Evolutionary conservation across 2,329 filamentous ascomycete species (phyloP).

Genomic region (Stagonosporopsis cucurbitacearum): DNA sequence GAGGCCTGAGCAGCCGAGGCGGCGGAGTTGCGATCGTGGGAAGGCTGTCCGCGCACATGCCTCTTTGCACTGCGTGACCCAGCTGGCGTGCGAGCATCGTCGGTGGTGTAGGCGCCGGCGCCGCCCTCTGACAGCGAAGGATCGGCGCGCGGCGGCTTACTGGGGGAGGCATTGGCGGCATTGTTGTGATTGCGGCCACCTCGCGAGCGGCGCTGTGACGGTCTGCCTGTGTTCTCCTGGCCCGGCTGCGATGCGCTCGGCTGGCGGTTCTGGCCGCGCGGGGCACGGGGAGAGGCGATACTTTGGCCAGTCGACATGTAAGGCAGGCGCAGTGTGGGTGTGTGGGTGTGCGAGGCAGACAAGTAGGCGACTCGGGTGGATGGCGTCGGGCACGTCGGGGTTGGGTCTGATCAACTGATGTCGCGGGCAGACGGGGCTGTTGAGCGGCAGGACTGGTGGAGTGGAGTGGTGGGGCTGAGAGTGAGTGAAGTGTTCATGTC

Average conservation of each 20-base stretch:
- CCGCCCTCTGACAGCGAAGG: slow-evolving; percentile 34
- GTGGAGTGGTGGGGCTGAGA: slow-evolving; percentile 27
- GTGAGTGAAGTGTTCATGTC: slow-evolving; percentile 45
- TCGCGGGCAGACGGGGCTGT: slow-evolving; percentile 35
- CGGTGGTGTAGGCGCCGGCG: slow-evolving; percentile 37
- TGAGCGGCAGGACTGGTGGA: slow-evolving; percentile 26
- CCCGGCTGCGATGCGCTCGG: slow-evolving; percentile 39
- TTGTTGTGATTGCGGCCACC: slow-evolving; percentile 42
- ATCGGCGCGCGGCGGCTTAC: slow-evolving; percentile 19
- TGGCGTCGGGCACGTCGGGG: slow-evolving; percentile 35
- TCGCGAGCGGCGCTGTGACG: slow-evolving; percentile 38
- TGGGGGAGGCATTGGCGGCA: slow-evolving; percentile 22
- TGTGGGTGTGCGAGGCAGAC: background rate
- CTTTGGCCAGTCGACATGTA: slow-evolving; percentile 45
- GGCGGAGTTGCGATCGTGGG: slow-evolving; percentile 37
- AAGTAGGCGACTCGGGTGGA: slow-evolving; percentile 29
- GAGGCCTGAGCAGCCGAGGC: slow-evolving; percentile 25
- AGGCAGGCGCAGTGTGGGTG: slow-evolving; percentile 11
- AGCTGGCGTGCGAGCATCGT: slow-evolving; percentile 34
- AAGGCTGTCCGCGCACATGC: slow-evolving; percentile 39
- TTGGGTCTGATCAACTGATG: slow-evolving; percentile 21
- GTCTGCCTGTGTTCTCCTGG: slow-evolving; percentile 33
- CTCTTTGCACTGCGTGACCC: slow-evolving; percentile 39
- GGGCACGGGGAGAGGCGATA: slow-evolving; percentile 43
- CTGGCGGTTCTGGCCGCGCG: slow-evolving; percentile 36